Percentiles rank a stretch among this genome's conserved stretches.
phyloP scores from a whole-genome alignment of 2,329 filamentous ascomycete genomes.

The Pseudogymnoascus sp. region DNA sequence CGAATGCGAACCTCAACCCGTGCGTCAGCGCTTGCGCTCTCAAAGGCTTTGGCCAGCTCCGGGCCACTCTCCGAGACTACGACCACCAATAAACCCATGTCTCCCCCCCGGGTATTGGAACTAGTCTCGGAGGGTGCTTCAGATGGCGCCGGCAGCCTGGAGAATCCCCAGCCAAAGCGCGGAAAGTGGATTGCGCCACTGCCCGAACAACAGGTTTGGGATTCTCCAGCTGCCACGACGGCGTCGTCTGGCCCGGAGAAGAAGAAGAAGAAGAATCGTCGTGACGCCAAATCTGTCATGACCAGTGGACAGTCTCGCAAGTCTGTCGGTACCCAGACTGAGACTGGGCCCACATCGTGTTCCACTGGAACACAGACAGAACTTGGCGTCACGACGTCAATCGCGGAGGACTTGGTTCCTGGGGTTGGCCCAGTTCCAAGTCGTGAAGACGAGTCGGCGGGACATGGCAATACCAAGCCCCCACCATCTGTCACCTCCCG shows the following conservation, averaged over 20 bases:
- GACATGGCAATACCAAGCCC: neutral
- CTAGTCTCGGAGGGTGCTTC: neutral
- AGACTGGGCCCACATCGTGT: neutral
- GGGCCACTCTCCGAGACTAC: neutral
- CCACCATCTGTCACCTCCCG: conserved; percentile 1
- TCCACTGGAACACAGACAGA: neutral
- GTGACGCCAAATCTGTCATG: neutral
- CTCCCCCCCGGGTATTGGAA: neutral
- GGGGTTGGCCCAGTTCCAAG: neutral
- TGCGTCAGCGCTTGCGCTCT: neutral
- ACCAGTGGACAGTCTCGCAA: neutral
- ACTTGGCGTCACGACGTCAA: neutral
- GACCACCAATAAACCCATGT: neutral
- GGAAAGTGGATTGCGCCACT: neutral
- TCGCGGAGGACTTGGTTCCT: conserved; percentile 2
- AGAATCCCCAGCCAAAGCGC: neutral
- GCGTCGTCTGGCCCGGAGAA: neutral
- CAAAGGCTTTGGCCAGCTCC: neutral
- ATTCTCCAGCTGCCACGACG: neutral
- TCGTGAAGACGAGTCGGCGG: neutral
- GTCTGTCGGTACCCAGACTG: neutral
- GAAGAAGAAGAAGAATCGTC: neutral
- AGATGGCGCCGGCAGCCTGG: neutral
- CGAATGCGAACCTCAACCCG: conserved; percentile 6
- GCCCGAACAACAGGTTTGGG: neutral